Evolutionary conservation across 805 yeast species (phyloP).

Genomic region (Ogataea haglerorum): DNA sequence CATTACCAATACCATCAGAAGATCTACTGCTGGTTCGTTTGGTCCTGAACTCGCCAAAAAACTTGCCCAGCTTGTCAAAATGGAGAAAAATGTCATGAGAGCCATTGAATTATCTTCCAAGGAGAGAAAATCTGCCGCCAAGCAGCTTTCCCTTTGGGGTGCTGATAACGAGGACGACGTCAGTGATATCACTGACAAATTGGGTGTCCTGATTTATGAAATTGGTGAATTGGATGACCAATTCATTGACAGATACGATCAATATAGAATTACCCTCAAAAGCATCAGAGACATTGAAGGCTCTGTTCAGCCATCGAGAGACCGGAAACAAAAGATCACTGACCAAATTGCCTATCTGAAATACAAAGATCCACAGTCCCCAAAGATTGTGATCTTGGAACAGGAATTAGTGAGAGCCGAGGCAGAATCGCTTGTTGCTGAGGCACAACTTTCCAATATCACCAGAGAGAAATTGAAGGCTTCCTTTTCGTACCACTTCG

Average conservation of each 20-base stretch:
- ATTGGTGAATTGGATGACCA: slow-evolving; percentile 85
- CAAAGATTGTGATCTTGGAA: slow-evolving; percentile 77
- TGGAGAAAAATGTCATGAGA: slow-evolving; percentile 79
- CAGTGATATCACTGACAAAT: slow-evolving; percentile 80
- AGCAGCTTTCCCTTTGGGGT: slow-evolving; percentile 84
- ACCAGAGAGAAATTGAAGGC: slow-evolving; percentile 85
- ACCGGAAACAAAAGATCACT: slow-evolving; percentile 79
- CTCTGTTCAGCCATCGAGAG: slow-evolving; percentile 85
- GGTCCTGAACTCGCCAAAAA: slow-evolving; percentile 81
- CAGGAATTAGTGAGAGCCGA: slow-evolving; percentile 90
- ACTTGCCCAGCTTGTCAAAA: slow-evolving; percentile 68
- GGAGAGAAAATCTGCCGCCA: slow-evolving; percentile 79
- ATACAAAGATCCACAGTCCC: slow-evolving; percentile 81
- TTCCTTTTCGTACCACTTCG: slow-evolving; percentile 81
- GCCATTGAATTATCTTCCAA: slow-evolving; percentile 72
- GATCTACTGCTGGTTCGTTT: slow-evolving; percentile 70
- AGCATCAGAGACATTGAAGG: slow-evolving; percentile 81
- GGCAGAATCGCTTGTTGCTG: slow-evolving; percentile 88
- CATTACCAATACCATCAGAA: slow-evolving; percentile 46
- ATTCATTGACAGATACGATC: slow-evolving; percentile 82
- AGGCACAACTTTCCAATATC: slow-evolving; percentile 85
- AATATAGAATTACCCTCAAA: slow-evolving; percentile 78
- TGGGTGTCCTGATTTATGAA: slow-evolving; percentile 79
- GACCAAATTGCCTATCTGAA: slow-evolving; percentile 81
- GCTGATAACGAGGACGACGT: slow-evolving; percentile 83